Percentiles rank a stretch among this genome's conserved stretches.
These are phyloP conservation scores for Dothistroma septosporum DNA, from an alignment of 2,329 filamentous ascomycete genomes.

Conservation along the genomic window DNA sequence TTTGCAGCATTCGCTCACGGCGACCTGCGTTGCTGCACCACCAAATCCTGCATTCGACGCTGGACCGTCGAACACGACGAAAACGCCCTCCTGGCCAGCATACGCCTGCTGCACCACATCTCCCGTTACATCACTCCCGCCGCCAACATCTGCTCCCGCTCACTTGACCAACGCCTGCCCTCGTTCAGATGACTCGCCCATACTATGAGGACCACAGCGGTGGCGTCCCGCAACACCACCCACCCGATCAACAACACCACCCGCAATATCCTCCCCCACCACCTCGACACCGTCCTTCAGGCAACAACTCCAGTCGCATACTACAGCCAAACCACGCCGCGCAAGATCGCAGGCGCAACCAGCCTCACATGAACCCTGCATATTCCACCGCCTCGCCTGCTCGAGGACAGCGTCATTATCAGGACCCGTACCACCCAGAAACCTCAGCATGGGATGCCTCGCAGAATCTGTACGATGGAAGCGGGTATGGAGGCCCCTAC, in stretches of 20 bases:
- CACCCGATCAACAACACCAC: not conserved
- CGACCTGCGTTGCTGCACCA: slow-evolving; percentile 3
- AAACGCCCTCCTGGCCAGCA: slow-evolving; percentile 12
- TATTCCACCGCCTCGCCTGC: slow-evolving; percentile 9
- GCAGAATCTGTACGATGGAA: slow-evolving; percentile 27
- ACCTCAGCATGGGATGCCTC: slow-evolving; percentile 15
- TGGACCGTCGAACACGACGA: slow-evolving; percentile 8
- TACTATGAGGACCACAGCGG: slow-evolving; percentile 18
- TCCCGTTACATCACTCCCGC: not conserved
- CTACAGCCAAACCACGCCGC: slow-evolving; percentile 9
- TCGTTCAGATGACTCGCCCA: slow-evolving; percentile 17
- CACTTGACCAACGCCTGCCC: slow-evolving; percentile 8
- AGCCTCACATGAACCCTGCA: slow-evolving; percentile 20
- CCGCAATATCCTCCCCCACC: not conserved
- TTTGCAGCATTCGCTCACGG: slow-evolving; percentile 7
- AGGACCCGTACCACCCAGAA: slow-evolving; percentile 12
- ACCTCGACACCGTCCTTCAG: slow-evolving; percentile 10
- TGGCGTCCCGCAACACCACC: slow-evolving; percentile 12
- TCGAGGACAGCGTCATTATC: slow-evolving; percentile 13
- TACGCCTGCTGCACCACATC: slow-evolving; percentile 4
- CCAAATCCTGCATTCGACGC: slow-evolving; percentile 12
- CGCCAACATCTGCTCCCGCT: not conserved
- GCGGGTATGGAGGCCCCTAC: slow-evolving; percentile 22
- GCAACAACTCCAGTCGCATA: slow-evolving; percentile 15
- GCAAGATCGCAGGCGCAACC: slow-evolving; percentile 18